Conservation (phyloP, 2,329 filamentous ascomycete genomes). For the Coleophoma eucalyptorum region DNA sequence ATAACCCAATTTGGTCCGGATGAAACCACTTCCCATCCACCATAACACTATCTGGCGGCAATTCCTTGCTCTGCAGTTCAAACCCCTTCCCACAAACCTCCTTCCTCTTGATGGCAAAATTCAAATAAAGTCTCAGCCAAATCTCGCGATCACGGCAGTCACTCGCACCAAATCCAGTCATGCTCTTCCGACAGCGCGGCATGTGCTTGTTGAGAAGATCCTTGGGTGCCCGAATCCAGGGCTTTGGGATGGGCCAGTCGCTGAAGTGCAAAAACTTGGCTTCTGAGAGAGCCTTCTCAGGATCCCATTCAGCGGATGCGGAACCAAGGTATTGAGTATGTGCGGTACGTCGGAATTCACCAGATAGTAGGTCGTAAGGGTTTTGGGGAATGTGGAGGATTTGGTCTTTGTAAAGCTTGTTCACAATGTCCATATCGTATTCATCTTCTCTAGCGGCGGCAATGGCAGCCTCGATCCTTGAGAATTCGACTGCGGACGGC, state of each 20-base stretch:
- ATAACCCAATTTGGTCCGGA: constrained; percentile 10
- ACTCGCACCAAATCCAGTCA: constrained; percentile 22
- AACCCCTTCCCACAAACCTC: constrained; percentile 21
- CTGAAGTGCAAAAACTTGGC: constrained; percentile 58
- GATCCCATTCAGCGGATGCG: constrained; percentile 45
- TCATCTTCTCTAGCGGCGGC: constrained; percentile 11
- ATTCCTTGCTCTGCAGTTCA: constrained; percentile 17
- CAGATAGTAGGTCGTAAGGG: constrained; percentile 49
- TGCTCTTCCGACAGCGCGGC: constrained; percentile 19
- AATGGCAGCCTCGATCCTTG: constrained; percentile 13
- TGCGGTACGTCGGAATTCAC: constrained; percentile 50
- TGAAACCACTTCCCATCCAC: constrained; percentile 16
- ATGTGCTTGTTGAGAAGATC: constrained; percentile 24
- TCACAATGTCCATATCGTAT: constrained; percentile 32
- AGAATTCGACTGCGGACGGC: constrained; percentile 15
- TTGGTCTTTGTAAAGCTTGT: constrained; percentile 45
- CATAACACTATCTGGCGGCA: constrained; percentile 10
- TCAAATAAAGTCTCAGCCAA: constrained; percentile 21
- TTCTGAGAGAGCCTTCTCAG: constrained; percentile 42
- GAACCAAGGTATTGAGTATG: constrained; percentile 47
- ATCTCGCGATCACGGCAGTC: constrained; percentile 21
- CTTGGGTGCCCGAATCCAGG: constrained; percentile 36
- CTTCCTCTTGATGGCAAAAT: constrained; percentile 19
- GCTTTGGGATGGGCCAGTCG: constrained; percentile 58
- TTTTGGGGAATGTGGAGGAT: constrained; percentile 53